These are phyloP conservation scores for Tetrapisispora pingtungensis DNA, from an alignment of 805 yeast species.

Conservation along the genomic window DNA sequence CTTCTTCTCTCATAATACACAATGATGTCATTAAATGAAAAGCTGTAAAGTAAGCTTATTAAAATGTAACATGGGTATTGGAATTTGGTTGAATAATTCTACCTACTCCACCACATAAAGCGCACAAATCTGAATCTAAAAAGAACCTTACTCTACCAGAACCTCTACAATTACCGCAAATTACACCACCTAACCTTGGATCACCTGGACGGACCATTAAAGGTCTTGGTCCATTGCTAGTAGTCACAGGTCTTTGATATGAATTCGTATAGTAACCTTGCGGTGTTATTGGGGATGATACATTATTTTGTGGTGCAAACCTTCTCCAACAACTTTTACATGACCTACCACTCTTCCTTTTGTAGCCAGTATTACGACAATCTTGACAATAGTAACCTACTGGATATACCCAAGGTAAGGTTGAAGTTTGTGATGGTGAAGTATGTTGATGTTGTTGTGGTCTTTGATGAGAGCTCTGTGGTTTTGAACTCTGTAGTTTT, in stretches of 20 bases:
- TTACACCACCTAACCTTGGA: slow-evolving; percentile 60
- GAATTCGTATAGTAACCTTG: slow-evolving; percentile 4
- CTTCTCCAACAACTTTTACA: slow-evolving; percentile 64
- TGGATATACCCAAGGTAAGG: slow-evolving; percentile 62
- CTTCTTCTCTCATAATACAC: too few relatives aligned
- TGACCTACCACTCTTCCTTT: slow-evolving; percentile 46
- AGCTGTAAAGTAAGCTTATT: too few relatives aligned
- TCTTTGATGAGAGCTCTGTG: slow-evolving; percentile 1
- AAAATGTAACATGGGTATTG: slow-evolving; percentile 8
- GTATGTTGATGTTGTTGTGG: slow-evolving; percentile 6
- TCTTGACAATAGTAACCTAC: slow-evolving; percentile 48
- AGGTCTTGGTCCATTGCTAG: slow-evolving; percentile 10
- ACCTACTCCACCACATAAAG: slow-evolving; percentile 60
- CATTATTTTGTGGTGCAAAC: slow-evolving; percentile 37
- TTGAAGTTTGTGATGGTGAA: slow-evolving; percentile 4
- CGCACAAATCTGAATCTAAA: slow-evolving; percentile 53
- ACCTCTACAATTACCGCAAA: slow-evolving; percentile 69
- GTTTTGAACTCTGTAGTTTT: not conserved
- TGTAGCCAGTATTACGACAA: slow-evolving; percentile 66
- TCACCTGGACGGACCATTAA: slow-evolving; percentile 63
- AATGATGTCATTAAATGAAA: too few relatives aligned
- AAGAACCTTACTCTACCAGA: slow-evolving; percentile 46
- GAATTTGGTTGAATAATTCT: slow-evolving; percentile 28
- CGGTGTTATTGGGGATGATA: slow-evolving; percentile 17
- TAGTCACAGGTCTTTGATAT: slow-evolving; percentile 10